Base-by-base conservation (phyloP, 1,139 yeast species). In the Zygosaccharomyces sapae region DNA sequence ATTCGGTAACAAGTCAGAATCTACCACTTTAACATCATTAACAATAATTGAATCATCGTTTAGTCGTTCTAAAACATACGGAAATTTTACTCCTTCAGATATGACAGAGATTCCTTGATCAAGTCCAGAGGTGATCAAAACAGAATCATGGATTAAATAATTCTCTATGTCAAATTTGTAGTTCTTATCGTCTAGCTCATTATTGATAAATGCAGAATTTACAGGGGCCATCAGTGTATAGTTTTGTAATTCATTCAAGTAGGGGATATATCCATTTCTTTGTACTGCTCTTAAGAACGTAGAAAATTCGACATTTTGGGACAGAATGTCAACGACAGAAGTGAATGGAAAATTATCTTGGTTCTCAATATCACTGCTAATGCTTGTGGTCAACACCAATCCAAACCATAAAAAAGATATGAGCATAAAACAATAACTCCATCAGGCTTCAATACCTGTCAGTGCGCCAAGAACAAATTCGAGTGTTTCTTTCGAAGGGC, bases 201-300 rank as follows among this genome's bases (percentile, higher is more conserved):
- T 61, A 16, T 61, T 66, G 12, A 70, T 73, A 66, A 86, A 89
- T 0, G 96, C 97, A 57, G 85, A 81, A 67, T 90, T 88, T 16
- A 86, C 76, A 0, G 97, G 97, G 0, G 97, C 97, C 40, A 88
- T 65, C 16, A 90, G 68, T 0, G 97, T 88, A 45, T 83, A 76
- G 62, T 89, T 85, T 33, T 72, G 70, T 52, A 85, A 67, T 33
- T 71, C 70, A 63, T 88, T 90, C 43, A 92, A 66, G 30, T 70
- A 67, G 1, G 95, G 94, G 1, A 92, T 71, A 52, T 86, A 68
- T 9, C 84, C 94, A 40, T 75, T 72, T 43, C 76, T 69, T 62
- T 90, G 97, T 3, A 90, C 58, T 24, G 79, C 70, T 42, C 82
- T 70, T 19, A 90, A 68, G 50, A 90, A 80, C 44, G 75, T 75